Conservation (phyloP, 768 basidiomycete genomes). For the Psilocybe subaeruginosa region DNA sequence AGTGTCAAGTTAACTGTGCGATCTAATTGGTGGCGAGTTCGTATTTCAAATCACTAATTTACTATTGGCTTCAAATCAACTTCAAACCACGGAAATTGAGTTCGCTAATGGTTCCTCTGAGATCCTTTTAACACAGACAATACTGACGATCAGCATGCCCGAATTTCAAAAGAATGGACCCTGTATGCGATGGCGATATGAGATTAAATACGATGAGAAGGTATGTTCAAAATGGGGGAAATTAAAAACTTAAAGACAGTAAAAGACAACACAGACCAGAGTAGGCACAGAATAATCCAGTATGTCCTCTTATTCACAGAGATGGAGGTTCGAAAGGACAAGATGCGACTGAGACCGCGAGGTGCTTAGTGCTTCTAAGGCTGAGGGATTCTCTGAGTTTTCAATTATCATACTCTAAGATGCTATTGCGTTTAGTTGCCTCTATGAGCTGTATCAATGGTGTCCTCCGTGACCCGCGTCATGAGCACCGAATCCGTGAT, state of each 20-base stretch:
- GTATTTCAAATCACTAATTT: background rate
- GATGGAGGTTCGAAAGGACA: background rate
- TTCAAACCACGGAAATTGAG: background rate
- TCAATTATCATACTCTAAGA: conserved; percentile 5
- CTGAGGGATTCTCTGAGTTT: background rate
- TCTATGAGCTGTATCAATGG: conserved; percentile 34
- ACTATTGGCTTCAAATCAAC: background rate
- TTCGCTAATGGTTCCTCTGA: background rate
- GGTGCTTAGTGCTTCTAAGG: background rate
- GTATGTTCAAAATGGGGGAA: too few species aligned
- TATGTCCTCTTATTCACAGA: background rate
- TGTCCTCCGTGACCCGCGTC: conserved; percentile 34
- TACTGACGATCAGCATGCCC: too few species aligned
- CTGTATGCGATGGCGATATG: too few species aligned
- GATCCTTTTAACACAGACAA: too few species aligned
- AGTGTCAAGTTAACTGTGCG: background rate
- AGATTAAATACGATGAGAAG: too few species aligned
- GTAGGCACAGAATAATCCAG: background rate
- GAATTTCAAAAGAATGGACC: too few species aligned
- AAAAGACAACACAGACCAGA: background rate
- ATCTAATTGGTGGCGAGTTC: background rate
- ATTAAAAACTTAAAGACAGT: too few species aligned
- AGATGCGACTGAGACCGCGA: background rate
- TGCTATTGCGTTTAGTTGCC: background rate
- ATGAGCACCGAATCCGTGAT: conserved; percentile 47